Evolutionary conservation across 129 eudicot genomes (phyloP).

Genomic region (Flaveria sonorensis): DNA sequence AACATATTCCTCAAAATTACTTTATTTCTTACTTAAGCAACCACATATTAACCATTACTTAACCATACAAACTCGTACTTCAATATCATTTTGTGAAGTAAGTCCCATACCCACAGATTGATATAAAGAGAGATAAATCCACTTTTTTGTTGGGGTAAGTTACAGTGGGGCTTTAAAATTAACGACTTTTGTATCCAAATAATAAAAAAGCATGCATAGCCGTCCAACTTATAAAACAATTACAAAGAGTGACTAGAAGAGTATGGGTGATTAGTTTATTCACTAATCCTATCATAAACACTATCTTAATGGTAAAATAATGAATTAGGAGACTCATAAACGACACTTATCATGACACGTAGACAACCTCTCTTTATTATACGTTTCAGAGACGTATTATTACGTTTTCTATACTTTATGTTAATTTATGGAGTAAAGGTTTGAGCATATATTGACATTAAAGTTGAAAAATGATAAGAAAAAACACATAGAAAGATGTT

Average conservation of each 20-base stretch:
- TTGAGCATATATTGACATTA: slow-evolving; percentile 10
- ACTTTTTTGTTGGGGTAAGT: slow-evolving; percentile 7
- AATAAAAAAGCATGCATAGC: slow-evolving; percentile 16
- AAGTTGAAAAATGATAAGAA: not conserved
- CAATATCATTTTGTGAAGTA: not conserved
- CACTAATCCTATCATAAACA: slow-evolving; percentile 34
- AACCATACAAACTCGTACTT: not conserved
- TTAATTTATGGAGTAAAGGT: slow-evolving; percentile 3
- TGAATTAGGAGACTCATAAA: slow-evolving; percentile 23
- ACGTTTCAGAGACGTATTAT: slow-evolving; percentile 2
- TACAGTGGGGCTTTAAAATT: slow-evolving; percentile 25
- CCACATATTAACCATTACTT: not conserved
- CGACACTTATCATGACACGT: slow-evolving; percentile 32
- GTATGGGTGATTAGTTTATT: slow-evolving; percentile 29
- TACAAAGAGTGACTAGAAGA: slow-evolving; percentile 15
- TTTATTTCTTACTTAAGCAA: not conserved
- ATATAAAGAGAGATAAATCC: not conserved
- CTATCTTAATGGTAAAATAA: slow-evolving; percentile 9
- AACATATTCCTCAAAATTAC: not conserved
- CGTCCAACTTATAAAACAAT: slow-evolving; percentile 28
- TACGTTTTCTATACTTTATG: not conserved
- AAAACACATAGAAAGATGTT: not conserved
- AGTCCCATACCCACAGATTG: not conserved
- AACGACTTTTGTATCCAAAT: slow-evolving; percentile 32
- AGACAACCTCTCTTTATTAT: slow-evolving; percentile 19